phyloP scores from a whole-genome alignment of 1,284 basidiomycete genomes.

The Apiotrichum veenhuisii region DNA sequence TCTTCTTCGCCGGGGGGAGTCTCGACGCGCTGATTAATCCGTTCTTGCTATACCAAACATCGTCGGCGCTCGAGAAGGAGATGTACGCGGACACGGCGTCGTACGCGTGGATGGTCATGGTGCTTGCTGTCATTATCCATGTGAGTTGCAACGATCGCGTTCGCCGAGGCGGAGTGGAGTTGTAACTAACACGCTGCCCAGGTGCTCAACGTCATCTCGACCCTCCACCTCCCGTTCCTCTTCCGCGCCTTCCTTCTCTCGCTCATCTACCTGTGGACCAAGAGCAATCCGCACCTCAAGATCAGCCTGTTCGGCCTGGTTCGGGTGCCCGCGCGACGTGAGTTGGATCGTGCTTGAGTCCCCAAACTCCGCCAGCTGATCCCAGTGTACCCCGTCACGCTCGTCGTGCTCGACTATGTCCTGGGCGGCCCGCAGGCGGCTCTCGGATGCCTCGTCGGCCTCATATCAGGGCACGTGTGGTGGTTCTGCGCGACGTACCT shows the following conservation, averaged over 20 bases:
- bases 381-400: slow-evolving; percentile 43
- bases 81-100: slow-evolving; percentile 39
- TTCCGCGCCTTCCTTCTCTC: slow-evolving; percentile 44
- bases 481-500: slow-evolving; percentile 47
- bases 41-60: slow-evolving; percentile 47
- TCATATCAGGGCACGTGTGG: slow-evolving; percentile 47
- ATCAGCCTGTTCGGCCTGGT: slow-evolving; percentile 47
- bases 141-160: slow-evolving; percentile 28
- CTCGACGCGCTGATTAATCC: slow-evolving; percentile 44
- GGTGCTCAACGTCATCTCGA: slow-evolving; percentile 28
- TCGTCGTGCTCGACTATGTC: slow-evolving; percentile 42
- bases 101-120: slow-evolving; percentile 43
- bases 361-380: not conserved
- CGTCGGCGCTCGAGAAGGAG: slow-evolving; percentile 38
- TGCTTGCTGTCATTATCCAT: slow-evolving; percentile 17
- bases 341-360: slow-evolving; percentile 11
- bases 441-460: slow-evolving; percentile 35
- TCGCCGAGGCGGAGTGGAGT: not conserved
- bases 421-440: slow-evolving; percentile 37
- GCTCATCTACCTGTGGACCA: slow-evolving; percentile 46
- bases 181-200: slow-evolving; percentile 13
- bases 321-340: slow-evolving; percentile 43
- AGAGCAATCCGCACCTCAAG: slow-evolving; percentile 41
- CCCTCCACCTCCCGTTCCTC: slow-evolving; percentile 26
- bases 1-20: slow-evolving; percentile 44